Conservation (phyloP, 441 rosid genomes). For the Kokia cookei region DNA sequence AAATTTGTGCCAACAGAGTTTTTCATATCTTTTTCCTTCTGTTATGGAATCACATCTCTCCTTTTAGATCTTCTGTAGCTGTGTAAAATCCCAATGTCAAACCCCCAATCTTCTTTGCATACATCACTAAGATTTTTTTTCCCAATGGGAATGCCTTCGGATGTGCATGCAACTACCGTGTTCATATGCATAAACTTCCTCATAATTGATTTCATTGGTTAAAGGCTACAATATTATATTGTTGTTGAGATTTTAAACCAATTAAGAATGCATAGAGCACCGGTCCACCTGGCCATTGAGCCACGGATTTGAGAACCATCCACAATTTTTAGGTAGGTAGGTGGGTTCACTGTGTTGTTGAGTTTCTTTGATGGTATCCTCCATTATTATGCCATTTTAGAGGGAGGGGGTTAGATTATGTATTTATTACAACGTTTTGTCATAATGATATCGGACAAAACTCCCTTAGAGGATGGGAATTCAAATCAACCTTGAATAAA, state of each 20-base stretch:
- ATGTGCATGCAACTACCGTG: slow-evolving; percentile 22
- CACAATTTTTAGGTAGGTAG: background rate
- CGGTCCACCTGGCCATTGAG: slow-evolving; percentile 60
- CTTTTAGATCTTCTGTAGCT: background rate
- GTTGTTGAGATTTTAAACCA: slow-evolving; percentile 20
- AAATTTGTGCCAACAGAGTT: background rate
- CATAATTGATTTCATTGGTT: background rate
- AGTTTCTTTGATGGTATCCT: slow-evolving; percentile 7
- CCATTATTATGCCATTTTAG: slow-evolving; percentile 23
- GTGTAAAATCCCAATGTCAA: slow-evolving; percentile 17
- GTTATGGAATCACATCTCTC: slow-evolving; percentile 28
- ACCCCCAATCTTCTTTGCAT: slow-evolving; percentile 21
- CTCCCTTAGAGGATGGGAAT: background rate
- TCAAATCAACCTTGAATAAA: background rate
- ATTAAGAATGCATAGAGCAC: slow-evolving; percentile 42
- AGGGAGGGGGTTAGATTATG: slow-evolving; percentile 9
- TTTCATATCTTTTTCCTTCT: background rate
- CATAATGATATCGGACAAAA: slow-evolving; percentile 3
- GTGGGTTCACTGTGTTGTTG: slow-evolving; percentile 37
- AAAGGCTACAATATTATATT: background rate
- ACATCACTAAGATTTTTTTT: slow-evolving; percentile 28
- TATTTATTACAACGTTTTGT: background rate
- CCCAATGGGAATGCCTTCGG: slow-evolving; percentile 9
- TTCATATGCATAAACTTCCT: background rate
- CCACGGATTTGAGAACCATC: slow-evolving; percentile 33